phyloP scores from a whole-genome alignment of 352 stramenopile genomes.

The Phytopythium montanum region DNA sequence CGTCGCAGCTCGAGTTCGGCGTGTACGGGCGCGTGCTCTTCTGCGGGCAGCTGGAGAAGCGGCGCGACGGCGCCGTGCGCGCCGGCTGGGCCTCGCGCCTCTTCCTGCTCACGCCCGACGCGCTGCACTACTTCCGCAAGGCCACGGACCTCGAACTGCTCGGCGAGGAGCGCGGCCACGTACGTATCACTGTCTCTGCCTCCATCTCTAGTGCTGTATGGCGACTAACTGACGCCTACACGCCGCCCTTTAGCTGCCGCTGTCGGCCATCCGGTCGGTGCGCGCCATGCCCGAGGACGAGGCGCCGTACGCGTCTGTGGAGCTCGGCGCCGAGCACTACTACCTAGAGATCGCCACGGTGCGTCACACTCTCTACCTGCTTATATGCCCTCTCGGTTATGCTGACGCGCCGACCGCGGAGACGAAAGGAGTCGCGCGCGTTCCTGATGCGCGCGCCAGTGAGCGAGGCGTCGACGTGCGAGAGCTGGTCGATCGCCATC shows the following conservation, averaged over 20 bases:
- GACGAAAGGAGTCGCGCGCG: constrained; percentile 49
- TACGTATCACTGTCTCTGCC: constrained; percentile 13
- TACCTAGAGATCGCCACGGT: constrained; percentile 83
- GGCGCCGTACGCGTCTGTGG: constrained; percentile 38
- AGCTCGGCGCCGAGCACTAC: constrained; percentile 64
- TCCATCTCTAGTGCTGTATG: neutral
- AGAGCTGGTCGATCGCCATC: constrained; percentile 83
- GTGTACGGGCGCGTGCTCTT: constrained; percentile 72
- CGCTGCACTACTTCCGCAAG: constrained; percentile 81
- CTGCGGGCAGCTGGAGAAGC: constrained; percentile 75
- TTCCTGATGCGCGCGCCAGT: constrained; percentile 74
- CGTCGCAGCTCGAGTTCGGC: constrained; percentile 48
- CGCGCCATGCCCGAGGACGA: constrained; percentile 79
- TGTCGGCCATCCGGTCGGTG: constrained; percentile 61
- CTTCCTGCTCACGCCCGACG: constrained; percentile 76
- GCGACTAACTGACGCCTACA: neutral
- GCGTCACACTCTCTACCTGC: neutral
- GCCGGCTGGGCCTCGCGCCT: constrained; percentile 72
- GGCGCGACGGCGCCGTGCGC: constrained; percentile 67
- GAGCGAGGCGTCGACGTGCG: constrained; percentile 69
- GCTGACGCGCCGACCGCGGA: neutral
- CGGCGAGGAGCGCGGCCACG: constrained; percentile 71
- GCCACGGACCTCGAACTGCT: constrained; percentile 67
- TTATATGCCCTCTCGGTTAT: too few relatives aligned
- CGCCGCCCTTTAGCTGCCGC: constrained; percentile 43